These are phyloP conservation scores for Aureobasidium sp. DNA, from an alignment of 2,329 filamentous ascomycete species.

Conservation along the genomic window DNA sequence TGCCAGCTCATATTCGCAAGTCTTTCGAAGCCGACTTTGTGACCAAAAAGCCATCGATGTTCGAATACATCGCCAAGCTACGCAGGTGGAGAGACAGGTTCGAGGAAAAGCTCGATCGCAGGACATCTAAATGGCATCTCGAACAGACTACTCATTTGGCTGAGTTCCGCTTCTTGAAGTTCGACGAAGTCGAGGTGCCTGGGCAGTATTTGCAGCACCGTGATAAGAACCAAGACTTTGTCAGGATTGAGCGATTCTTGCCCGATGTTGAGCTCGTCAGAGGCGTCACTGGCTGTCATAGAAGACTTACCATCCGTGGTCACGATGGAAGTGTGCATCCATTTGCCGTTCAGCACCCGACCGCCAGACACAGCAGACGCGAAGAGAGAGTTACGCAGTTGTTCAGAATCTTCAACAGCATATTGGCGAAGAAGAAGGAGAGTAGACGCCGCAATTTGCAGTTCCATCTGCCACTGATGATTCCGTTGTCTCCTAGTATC, in stretches of 20 bases:
- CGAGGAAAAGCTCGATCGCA: slow-evolving; percentile 89
- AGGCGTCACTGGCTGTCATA: slow-evolving; percentile 82
- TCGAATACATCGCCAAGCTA: slow-evolving; percentile 95
- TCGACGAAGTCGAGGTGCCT: slow-evolving; percentile 96
- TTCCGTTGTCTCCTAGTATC: slow-evolving; percentile 89
- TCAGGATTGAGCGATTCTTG: slow-evolving; percentile 93
- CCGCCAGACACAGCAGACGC: slow-evolving; percentile 80
- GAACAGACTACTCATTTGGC: slow-evolving; percentile 85
- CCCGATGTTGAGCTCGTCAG: slow-evolving; percentile 90
- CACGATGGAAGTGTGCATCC: slow-evolving; percentile 96
- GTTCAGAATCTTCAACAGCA: slow-evolving; percentile 95
- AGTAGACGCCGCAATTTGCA: slow-evolving; percentile 86
- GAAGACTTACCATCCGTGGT: slow-evolving; percentile 88
- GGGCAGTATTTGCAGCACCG: slow-evolving; percentile 96
- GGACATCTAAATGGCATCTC: slow-evolving; percentile 62
- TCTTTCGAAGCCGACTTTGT: slow-evolving; percentile 99
- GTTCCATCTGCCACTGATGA: slow-evolving; percentile 92
- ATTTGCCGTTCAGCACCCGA: slow-evolving; percentile 93
- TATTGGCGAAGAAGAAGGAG: slow-evolving; percentile 86
- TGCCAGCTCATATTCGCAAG: slow-evolving; percentile 88
- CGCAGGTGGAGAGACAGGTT: slow-evolving; percentile 96
- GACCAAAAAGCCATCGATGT: slow-evolving; percentile 89
- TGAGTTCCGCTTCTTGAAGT: slow-evolving; percentile 95
- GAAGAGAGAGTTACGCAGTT: slow-evolving; percentile 94
- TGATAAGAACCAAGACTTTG: slow-evolving; percentile 98